phyloP scores from a whole-genome alignment of 768 basidiomycete species.

The Podaxis sp. region DNA sequence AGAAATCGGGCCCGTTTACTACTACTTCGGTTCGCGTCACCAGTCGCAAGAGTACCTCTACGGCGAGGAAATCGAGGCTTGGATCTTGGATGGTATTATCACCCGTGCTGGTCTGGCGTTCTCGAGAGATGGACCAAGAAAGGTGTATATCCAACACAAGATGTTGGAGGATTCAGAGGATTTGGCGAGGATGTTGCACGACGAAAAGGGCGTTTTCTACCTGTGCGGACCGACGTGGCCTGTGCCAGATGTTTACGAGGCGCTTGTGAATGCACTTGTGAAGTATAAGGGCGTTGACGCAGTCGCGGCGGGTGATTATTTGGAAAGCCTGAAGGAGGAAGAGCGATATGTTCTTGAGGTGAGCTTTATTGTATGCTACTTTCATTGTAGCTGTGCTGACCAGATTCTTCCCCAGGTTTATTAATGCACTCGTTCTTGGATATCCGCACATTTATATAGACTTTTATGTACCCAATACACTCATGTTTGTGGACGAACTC shows the following conservation, averaged over 20 bases:
- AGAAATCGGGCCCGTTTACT: slow-evolving; percentile 88
- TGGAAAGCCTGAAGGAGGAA: slow-evolving; percentile 92
- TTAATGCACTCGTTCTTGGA: slow-evolving; percentile 16
- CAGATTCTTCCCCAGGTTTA: slow-evolving; percentile 24
- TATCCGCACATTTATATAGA: not conserved
- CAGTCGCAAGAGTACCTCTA: slow-evolving; percentile 96
- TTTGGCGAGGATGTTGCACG: slow-evolving; percentile 73
- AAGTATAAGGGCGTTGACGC: slow-evolving; percentile 66
- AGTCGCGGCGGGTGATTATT: slow-evolving; percentile 70
- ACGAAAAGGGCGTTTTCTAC: slow-evolving; percentile 85
- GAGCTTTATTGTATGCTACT: slow-evolving; percentile 15
- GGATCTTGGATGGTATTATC: slow-evolving; percentile 80
- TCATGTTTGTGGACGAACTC: not conserved
- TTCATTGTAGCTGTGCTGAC: not conserved
- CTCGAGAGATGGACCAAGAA: slow-evolving; percentile 89
- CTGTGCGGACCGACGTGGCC: slow-evolving; percentile 99
- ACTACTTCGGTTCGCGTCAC: slow-evolving; percentile 98
- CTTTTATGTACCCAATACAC: not conserved
- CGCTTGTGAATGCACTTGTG: slow-evolving; percentile 78
- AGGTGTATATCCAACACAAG: slow-evolving; percentile 99
- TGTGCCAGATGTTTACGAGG: slow-evolving; percentile 97
- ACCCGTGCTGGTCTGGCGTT: slow-evolving; percentile 93
- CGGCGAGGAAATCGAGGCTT: slow-evolving; percentile 95
- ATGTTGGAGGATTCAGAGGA: slow-evolving; percentile 87
- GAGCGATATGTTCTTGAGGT: slow-evolving; percentile 98